Percentiles rank a stretch among this genome's conserved stretches.
phyloP scores from a whole-genome alignment of 148 eudicot genomes.

The Cornus kousa region DNA sequence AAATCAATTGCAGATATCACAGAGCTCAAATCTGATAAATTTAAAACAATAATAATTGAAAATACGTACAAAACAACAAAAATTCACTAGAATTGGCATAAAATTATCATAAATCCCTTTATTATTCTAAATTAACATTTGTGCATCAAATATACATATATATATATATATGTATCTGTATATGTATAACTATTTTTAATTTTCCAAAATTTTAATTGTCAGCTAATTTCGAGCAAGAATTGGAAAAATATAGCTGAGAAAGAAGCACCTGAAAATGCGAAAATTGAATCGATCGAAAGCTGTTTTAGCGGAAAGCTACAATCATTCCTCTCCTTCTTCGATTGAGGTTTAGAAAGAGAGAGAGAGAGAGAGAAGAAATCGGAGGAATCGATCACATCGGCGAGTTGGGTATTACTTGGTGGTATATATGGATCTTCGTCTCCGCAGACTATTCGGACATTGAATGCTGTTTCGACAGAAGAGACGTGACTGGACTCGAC shows the following conservation, averaged over 20 bases:
- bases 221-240: not conserved
- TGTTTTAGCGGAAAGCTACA: too few species aligned
- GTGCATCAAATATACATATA: not conserved
- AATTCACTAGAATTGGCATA: not conserved
- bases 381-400: not conserved
- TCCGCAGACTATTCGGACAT: not conserved
- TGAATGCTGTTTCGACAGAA: not conserved
- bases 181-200: not conserved
- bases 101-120: not conserved
- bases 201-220: too few species aligned
- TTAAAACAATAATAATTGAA: too few species aligned
- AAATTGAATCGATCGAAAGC: not conserved
- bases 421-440: not conserved
- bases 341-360: not conserved
- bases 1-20: not conserved
- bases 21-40: conserved; percentile 13
- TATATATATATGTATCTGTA: not conserved
- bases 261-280: not conserved
- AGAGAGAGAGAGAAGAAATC: not conserved
- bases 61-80: not conserved
- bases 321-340: not conserved
- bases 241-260: not conserved
- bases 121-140: not conserved
- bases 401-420: not conserved
- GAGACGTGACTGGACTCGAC: not conserved